These are phyloP conservation scores for Thelonectria blattea DNA, from an alignment of 2,329 filamentous ascomycete genomes.

Conservation along the genomic window DNA sequence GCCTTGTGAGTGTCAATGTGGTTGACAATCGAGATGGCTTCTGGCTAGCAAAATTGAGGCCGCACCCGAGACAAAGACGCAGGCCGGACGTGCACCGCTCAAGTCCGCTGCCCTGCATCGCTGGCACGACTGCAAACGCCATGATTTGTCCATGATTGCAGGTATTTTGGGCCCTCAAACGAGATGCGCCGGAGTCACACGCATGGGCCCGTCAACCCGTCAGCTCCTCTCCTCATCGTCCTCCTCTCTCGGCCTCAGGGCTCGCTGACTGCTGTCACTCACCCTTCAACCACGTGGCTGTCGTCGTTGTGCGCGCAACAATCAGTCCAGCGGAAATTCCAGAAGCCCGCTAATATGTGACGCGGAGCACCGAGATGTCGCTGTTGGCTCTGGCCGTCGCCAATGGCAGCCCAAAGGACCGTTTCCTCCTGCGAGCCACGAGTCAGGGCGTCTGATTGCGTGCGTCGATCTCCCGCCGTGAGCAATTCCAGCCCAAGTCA, in stretches of 20 bases:
- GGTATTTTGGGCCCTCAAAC: constrained; percentile 1
- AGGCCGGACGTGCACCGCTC: neutral
- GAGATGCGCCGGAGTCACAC: neutral
- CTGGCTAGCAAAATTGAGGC: neutral
- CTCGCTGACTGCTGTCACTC: constrained; percentile 13
- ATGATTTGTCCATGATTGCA: constrained; percentile 14
- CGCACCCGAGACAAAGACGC: neutral
- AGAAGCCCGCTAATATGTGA: constrained; percentile 15
- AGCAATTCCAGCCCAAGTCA: constrained; percentile 11
- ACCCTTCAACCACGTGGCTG: constrained; percentile 37
- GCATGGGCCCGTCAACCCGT: constrained; percentile 9
- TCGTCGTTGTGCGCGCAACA: constrained; percentile 18
- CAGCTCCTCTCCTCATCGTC: neutral
- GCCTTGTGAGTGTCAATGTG: too few species aligned
- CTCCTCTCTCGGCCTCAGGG: constrained; percentile 6
- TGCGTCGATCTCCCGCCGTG: constrained; percentile 37
- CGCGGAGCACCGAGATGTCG: constrained; percentile 17
- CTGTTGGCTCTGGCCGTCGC: constrained; percentile 20
- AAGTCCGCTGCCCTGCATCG: constrained; percentile 11
- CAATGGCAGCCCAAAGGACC: constrained; percentile 14
- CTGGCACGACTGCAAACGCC: neutral
- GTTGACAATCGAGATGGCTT: neutral
- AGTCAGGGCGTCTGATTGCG: constrained; percentile 33
- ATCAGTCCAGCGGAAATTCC: constrained; percentile 16
- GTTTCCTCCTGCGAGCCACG: constrained; percentile 21